Percentiles rank a stretch among this genome's conserved stretches.
phyloP scores from a whole-genome alignment of 768 basidiomycete species.

The Suillus alpinus region DNA sequence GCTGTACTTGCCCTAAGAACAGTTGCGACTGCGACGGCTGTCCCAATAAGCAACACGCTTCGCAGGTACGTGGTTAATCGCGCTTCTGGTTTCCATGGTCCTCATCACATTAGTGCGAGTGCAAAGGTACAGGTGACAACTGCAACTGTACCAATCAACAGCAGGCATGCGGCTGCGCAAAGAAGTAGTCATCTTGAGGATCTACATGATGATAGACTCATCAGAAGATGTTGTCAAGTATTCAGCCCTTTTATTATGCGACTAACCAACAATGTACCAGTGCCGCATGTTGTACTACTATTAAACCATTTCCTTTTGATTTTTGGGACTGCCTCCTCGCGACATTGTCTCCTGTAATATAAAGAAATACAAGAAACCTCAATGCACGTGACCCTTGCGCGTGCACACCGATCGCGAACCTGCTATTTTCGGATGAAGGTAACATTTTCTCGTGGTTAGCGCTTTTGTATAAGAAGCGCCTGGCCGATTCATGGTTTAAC shows the following conservation, averaged over 20 bases:
- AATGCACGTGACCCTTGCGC: conserved; percentile 6
- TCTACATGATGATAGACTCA: background rate
- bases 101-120: conserved; percentile 17
- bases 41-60: conserved; percentile 26
- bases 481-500: background rate
- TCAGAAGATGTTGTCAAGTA: background rate
- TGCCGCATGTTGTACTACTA: background rate
- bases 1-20: conserved; percentile 29
- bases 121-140: conserved; percentile 14
- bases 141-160: conserved; percentile 18
- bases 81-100: background rate
- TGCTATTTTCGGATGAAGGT: conserved; percentile 15
- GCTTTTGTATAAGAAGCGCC: conserved; percentile 8
- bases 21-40: conserved; percentile 30
- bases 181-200: conserved; percentile 9
- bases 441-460: conserved; percentile 4
- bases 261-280: background rate
- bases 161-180: conserved; percentile 15
- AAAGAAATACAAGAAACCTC: conserved; percentile 8
- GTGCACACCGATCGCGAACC: background rate
- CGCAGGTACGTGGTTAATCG: conserved; percentile 13
- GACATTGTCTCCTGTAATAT: background rate
- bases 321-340: background rate
- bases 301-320: background rate
- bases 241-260: background rate